Percentiles rank a stretch among this genome's conserved stretches.
phyloP scores from a whole-genome alignment of 108 stramenopile genomes.

The Cyclostephanos tholiformis region DNA sequence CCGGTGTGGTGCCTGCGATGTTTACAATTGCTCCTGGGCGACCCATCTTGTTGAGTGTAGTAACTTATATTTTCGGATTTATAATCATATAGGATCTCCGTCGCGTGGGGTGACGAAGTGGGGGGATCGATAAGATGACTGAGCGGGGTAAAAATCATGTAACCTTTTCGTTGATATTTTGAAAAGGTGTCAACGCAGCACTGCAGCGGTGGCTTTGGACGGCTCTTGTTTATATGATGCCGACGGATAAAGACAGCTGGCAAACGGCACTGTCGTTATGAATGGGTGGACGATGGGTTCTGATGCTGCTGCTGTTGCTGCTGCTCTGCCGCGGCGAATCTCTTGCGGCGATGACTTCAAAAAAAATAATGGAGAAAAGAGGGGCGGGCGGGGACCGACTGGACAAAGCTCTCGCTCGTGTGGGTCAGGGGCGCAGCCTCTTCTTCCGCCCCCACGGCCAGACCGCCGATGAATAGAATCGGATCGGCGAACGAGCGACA shows the following conservation, averaged over 20 bases:
- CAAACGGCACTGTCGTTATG: background rate
- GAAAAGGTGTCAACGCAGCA: background rate
- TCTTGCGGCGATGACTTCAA: background rate
- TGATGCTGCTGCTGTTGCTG: background rate
- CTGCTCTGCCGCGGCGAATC: background rate
- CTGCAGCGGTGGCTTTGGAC: background rate
- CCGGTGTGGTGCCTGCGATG: constrained; percentile 84
- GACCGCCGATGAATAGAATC: too few relatives aligned
- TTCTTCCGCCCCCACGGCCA: too few relatives aligned
- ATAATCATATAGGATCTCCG: constrained; percentile 40
- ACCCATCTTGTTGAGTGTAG: constrained; percentile 55
- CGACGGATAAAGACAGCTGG: background rate
- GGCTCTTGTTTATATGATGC: background rate
- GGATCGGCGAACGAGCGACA: too few relatives aligned
- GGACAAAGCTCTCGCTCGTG: too few relatives aligned
- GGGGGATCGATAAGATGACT: constrained; percentile 14
- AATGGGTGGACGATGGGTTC: background rate
- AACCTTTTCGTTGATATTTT: constrained; percentile 3
- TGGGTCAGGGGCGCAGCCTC: too few relatives aligned
- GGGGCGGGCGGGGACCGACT: too few relatives aligned
- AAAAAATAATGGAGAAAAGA: too few relatives aligned
- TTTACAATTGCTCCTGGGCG: constrained; percentile 87
- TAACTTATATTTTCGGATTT: constrained; percentile 25
- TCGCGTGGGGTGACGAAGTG: constrained; percentile 25
- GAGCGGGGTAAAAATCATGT: constrained; percentile 17